These are phyloP conservation scores for Pyrenophora seminiperda DNA, from an alignment of 2,329 filamentous ascomycete species.

Conservation along the genomic window DNA sequence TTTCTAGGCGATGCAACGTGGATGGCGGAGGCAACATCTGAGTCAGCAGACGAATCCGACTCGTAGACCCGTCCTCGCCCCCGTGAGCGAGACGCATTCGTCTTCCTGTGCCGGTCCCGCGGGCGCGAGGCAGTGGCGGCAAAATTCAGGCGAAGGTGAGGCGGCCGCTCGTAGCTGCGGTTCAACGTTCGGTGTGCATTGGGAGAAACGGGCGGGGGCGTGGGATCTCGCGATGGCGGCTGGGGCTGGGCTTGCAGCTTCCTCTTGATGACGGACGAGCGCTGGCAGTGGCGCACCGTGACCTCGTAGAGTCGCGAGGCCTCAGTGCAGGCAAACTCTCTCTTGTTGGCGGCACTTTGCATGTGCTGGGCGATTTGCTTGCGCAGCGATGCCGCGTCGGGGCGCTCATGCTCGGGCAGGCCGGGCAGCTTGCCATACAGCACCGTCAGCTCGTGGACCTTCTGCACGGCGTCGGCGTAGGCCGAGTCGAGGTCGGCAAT, in stretches of 20 bases:
- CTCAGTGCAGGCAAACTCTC: conserved; percentile 63
- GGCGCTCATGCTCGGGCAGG: conserved; percentile 54
- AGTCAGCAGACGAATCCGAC: conserved; percentile 24
- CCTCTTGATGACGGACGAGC: conserved; percentile 63
- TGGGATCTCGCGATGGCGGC: conserved; percentile 66
- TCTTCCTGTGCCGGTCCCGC: conserved; percentile 31
- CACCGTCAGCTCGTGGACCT: conserved; percentile 56
- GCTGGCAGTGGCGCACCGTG: conserved; percentile 61
- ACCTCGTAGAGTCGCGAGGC: conserved; percentile 62
- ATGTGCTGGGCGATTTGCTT: conserved; percentile 62
- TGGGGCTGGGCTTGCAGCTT: conserved; percentile 67
- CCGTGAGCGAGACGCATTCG: conserved; percentile 20
- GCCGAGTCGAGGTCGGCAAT: conserved; percentile 59
- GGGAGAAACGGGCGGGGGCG: conserved; percentile 54
- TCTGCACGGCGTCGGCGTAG: conserved; percentile 51
- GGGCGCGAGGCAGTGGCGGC: conserved; percentile 27
- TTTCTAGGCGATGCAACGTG: conserved; percentile 26
- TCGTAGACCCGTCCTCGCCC: conserved; percentile 19
- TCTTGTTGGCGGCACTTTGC: conserved; percentile 59
- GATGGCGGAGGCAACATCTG: conserved; percentile 25
- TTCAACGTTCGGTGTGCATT: conserved; percentile 37
- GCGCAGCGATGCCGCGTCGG: conserved; percentile 60
- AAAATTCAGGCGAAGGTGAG: conserved; percentile 39
- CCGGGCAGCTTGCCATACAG: conserved; percentile 58
- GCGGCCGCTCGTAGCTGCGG: conserved; percentile 30